Percentiles rank a stretch among this genome's conserved stretches.
Conservation (phyloP, 768 basidiomycete genomes). For the Tulasnella sp. region DNA sequence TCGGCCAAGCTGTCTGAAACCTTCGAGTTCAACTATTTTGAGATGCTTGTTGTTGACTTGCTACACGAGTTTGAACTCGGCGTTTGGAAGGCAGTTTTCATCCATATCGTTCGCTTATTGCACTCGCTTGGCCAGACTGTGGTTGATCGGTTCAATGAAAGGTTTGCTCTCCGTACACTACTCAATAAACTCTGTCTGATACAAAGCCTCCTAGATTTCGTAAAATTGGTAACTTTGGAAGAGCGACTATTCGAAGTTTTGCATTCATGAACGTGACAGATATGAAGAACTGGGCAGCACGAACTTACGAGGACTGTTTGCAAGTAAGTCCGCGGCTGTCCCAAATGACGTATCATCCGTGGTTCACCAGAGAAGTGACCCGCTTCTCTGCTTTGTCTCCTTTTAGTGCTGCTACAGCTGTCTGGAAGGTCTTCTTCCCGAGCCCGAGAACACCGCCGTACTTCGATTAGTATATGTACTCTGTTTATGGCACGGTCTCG, state of each 20-base stretch:
- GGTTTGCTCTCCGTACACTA: not conserved
- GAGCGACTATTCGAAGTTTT: not conserved
- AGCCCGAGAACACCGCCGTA: slow-evolving; percentile 7
- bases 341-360: no score
- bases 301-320: slow-evolving; percentile 22
- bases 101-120: slow-evolving; percentile 25
- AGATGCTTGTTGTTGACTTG: slow-evolving; percentile 26
- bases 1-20: slow-evolving; percentile 17
- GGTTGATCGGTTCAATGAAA: not conserved
- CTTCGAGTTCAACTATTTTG: slow-evolving; percentile 22
- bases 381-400: no score
- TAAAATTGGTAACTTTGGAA: not conserved
- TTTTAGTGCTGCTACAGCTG: slow-evolving; percentile 9
- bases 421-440: slow-evolving; percentile 7
- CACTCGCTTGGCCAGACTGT: not conserved
- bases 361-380: no score
- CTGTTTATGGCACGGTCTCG: slow-evolving; percentile 6
- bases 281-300: slow-evolving; percentile 4
- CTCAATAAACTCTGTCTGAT: not conserved
- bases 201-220: not conserved
- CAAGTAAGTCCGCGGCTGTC: slow-evolving; percentile 14
- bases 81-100: slow-evolving; percentile 28
- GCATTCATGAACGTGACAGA: not conserved
- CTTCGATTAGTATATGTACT: not conserved
- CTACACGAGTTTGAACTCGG: slow-evolving; percentile 35